Evolutionary conservation across 2,329 filamentous ascomycete genomes (phyloP), one percentile per base, ranked within the genome.

Genomic region (Alternaria burnsii): DNA sequence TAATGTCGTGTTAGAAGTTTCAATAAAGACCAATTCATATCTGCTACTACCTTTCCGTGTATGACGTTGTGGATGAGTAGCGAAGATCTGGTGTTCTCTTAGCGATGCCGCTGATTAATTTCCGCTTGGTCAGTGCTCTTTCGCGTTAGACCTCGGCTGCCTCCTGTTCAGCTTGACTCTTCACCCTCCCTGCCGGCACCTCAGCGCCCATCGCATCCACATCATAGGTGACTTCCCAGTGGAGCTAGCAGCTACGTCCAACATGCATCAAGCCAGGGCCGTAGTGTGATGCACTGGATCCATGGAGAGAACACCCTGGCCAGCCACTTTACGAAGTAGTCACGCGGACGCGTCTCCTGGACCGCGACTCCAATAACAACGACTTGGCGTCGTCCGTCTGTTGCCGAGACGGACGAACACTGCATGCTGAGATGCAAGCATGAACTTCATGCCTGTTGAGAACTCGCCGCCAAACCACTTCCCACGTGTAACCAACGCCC

Each of bases 51-150:
- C 12, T 22, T 26, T 22, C n/a, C 6, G 16, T 11, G 34, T 14
- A 20, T 24, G 40, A 32, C 43, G 40, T 52, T 10, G 40, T 3
- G 30, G 18, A 11, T 5, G 22, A 36, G 34, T 40, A 18, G 38
- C n/a, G 11, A 56, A 40, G 52, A n/a, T 41, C n/a, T 30, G 12
- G 32, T 47, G 18, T 68, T 41, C 42, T 41, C 54, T 71, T 68
- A 62, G 64, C 46, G 55, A 59, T 46, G 59, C 58, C 63, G 71
- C 66, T 74, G 70, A 68, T 47, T 66, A 67, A 71, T 66, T 9
- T 44, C 62, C 59, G 61, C 65, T 64, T 62, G 48, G 24, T 54
- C 58, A 50, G 55, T 41, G 55, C 40, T n/a, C 34, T 59, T 52
- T 67, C 69, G 64, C 62, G 70, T 57, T 57, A 44, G 38, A 34